Base-by-base conservation (phyloP, 257 asterid genomes). In the Capsicum chinense region DNA sequence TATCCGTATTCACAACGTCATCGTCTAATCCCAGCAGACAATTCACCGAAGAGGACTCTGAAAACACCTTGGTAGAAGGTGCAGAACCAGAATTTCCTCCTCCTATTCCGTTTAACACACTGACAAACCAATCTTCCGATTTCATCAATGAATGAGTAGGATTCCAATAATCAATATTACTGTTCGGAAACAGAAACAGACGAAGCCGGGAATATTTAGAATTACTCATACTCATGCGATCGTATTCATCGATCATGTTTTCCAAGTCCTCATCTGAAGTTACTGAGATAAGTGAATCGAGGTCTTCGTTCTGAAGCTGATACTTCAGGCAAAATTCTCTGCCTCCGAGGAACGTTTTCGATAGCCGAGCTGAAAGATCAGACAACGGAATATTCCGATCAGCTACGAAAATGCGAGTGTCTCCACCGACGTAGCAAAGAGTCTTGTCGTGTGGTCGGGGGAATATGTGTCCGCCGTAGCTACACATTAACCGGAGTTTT, bases 371-470 rank as follows among this genome's bases (percentile, higher is more conserved):
- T 50, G 86, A 88, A 84, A 97, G 92, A 88, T 93, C 97, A 37
- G 96, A 71, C 7, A 93, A 90, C 17, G 95, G 80, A 4, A 87
- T 87, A 6, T 87, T 89, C 21, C 99, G 98, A 85, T 97, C 96
- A 84, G 91, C 87, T 56, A 92, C 96, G 87, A 97, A 86, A 83
- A 97, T 97, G 5, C 98, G 95, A 19, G 98, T 97, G 78, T 95
- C 97, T 0, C 99, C 98, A 78, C 98, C 99, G 84, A 93, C 87
- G 90, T 97, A 97, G 83, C 94, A 93, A 7, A 95, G 95, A 2
- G 92, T 85, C 88, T 94, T 97, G 50, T 97, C 98, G 88, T 93
- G 98, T 0, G 99, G 99, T 5, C 99, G 97, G 59, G 99, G 99
- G 82, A 93, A 87, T 83, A 97, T 97, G 86, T 93, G 98, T 0